These are phyloP conservation scores for Fusarium illudens DNA, from an alignment of 2,329 filamentous ascomycete species.

Conservation along the genomic window DNA sequence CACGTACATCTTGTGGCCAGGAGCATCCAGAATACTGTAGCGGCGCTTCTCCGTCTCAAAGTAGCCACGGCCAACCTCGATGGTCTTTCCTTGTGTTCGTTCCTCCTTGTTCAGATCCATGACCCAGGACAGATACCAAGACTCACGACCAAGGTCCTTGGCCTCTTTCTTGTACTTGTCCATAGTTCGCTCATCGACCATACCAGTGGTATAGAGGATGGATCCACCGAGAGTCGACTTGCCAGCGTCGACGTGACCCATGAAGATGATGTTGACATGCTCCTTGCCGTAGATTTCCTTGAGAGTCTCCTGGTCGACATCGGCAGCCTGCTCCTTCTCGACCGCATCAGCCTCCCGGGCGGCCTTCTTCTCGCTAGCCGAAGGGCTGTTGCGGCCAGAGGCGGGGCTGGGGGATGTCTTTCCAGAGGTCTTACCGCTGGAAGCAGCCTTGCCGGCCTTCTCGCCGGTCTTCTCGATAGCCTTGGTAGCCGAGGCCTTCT, in stretches of 20 bases:
- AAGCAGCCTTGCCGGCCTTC: conserved; percentile 52
- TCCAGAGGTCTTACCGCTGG: conserved; percentile 63
- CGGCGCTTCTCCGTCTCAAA: conserved; percentile 97
- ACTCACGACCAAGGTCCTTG: conserved; percentile 94
- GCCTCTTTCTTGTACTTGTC: conserved; percentile 98
- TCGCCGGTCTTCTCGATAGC: conserved; percentile 92
- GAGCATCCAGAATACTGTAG: conserved; percentile 96
- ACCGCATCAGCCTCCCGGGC: conserved; percentile 82
- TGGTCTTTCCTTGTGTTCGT: conserved; percentile 94
- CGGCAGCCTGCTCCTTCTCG: conserved; percentile 80
- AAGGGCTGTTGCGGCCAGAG: conserved; percentile 84
- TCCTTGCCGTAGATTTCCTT: conserved; percentile 97
- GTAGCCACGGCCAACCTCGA: conserved; percentile 94
- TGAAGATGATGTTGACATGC: conserved; percentile 93
- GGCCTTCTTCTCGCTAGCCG: conserved; percentile 64
- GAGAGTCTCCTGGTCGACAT: conserved; percentile 76
- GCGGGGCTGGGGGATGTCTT: conserved; percentile 83
- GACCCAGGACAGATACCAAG: conserved; percentile 99
- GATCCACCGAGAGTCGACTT: conserved; percentile 96
- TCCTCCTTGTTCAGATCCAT: conserved; percentile 98
- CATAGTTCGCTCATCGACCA: conserved; percentile 99
- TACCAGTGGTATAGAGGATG: conserved; percentile 91
- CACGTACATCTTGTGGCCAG: conserved; percentile 97
- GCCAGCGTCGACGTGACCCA: conserved; percentile 97
- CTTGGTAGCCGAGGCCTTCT: conserved; percentile 87